Percentiles rank a stretch among this genome's conserved stretches.
These are phyloP conservation scores for Hyphodiscus hymeniophilus DNA, from an alignment of 495 filamentous ascomycete genomes.

Conservation along the genomic window DNA sequence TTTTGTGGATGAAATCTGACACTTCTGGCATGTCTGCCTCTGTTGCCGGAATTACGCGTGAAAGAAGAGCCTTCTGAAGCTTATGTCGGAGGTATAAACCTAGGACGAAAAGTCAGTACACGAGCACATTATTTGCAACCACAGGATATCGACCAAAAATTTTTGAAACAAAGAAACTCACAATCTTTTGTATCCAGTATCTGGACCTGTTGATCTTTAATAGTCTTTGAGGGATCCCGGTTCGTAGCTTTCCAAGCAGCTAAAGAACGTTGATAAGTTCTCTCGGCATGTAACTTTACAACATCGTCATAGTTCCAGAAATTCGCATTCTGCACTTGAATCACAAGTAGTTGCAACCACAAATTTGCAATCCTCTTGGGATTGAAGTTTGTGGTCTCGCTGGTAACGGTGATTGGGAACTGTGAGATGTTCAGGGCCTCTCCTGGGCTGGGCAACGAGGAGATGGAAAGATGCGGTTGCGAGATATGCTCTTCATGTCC, in stretches of 20 bases:
- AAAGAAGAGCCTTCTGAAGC: constrained; percentile 1
- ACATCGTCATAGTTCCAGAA: constrained; percentile 2
- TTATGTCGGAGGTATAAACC: constrained; percentile 1
- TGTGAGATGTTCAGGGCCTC: not conserved
- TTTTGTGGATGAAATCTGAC: not conserved
- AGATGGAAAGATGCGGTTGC: not conserved
- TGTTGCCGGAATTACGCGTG: not conserved
- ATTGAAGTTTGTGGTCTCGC: not conserved
- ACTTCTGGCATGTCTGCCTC: not conserved
- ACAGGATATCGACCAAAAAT: not conserved
- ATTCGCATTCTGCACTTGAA: constrained; percentile 5
- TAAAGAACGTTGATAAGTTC: not conserved
- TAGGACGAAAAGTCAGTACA: not conserved
- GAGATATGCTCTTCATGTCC: not conserved
- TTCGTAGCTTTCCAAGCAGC: not conserved
- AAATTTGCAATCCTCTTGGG: constrained; percentile 1
- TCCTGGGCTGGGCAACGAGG: not conserved
- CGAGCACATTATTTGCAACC: not conserved
- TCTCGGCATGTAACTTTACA: not conserved
- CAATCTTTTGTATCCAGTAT: not conserved
- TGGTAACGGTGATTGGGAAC: not conserved
- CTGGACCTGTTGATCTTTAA: not conserved
- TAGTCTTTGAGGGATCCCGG: too few relatives aligned
- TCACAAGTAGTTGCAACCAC: constrained; percentile 2
- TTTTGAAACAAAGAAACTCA: not conserved